Evolutionary conservation across 2,329 filamentous ascomycete genomes (phyloP).

Genomic region (Periconia sp.): DNA sequence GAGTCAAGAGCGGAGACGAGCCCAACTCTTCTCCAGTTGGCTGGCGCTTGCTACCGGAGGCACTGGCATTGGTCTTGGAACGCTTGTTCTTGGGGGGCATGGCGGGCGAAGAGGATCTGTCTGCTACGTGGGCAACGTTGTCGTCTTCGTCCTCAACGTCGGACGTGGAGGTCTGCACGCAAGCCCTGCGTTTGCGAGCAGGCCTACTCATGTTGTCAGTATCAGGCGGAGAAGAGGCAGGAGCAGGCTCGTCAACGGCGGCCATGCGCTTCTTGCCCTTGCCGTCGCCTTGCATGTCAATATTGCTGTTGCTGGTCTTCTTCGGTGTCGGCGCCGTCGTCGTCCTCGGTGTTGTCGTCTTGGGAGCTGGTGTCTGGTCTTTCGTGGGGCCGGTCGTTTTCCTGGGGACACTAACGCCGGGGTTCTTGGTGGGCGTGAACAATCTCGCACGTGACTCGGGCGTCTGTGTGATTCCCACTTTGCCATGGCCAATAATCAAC

Average conservation of each 20-base stretch:
- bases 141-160: not conserved
- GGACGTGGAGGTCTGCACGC: not conserved
- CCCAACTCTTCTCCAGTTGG: no score
- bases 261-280: not conserved
- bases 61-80: no score
- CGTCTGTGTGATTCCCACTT: constrained; percentile 9
- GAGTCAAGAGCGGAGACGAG: no score
- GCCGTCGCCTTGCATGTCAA: not conserved
- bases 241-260: not conserved
- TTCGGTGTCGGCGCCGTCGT: not conserved
- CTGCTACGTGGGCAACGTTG: no score
- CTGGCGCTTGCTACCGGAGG: no score
- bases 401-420: no score
- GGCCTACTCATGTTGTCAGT: not conserved
- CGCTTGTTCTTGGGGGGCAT: not conserved
- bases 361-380: no score
- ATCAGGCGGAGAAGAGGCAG: not conserved
- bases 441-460: not conserved
- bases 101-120: not conserved
- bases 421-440: not conserved
- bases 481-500: constrained; percentile 24
- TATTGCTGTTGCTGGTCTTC: not conserved
- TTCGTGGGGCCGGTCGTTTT: no score
- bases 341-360: not conserved
- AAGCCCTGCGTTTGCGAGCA: no score